Base-by-base conservation (phyloP, 2,329 filamentous ascomycete genomes). In the Colletotrichum chrysophilum region DNA sequence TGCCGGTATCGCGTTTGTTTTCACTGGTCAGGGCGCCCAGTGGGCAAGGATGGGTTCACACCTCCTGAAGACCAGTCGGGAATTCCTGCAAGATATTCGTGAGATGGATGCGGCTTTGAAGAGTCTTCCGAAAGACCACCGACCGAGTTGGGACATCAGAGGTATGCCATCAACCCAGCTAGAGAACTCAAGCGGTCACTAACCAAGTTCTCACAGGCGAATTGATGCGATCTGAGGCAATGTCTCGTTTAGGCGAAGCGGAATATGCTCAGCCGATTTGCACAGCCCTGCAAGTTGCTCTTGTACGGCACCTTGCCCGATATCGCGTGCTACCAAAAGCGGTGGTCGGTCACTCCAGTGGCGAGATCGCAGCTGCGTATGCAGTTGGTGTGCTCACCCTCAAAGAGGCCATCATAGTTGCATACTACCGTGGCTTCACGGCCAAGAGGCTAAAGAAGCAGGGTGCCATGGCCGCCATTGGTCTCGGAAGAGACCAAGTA, bases 251-350 rank as follows among this genome's bases (percentile, higher is more conserved):
- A 12, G 70, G 77, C 8, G 76, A 80, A 24, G 73, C 79, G 8
- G 76, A 79, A 16, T 74, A 81, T 38, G 78, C 87, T 0, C 90
- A 91, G 76, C 88, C 90, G 1, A 78, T 90, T 1, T 91, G 87
- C 67, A 91, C 89, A 0, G 89, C 89, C 0, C 56, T 92, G 1
- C 90, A 92, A 76, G 83, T 92, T 3, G 89, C 82, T 0, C 77
- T 89, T 2, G 84, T 83, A 2, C 78, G 86, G 7, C 78, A 86
- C 0, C 78, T 86, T 3, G 72, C 80, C 1, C 79, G 76, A 2
- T 82, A 80, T 68, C 78, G 77, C 0, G 74, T 87, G 4, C 60
- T 60, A 0, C 83, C 85, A 0, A n/a, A 76, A 4, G 81, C 80
- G 1, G 83, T 86, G 2, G 76, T 83, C 2, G 85, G 86, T 0